Evolutionary conservation across 2,329 filamentous ascomycete species (phyloP), one percentile per base, ranked within the genome.

Genomic region (Pestalotiopsis sp.): DNA sequence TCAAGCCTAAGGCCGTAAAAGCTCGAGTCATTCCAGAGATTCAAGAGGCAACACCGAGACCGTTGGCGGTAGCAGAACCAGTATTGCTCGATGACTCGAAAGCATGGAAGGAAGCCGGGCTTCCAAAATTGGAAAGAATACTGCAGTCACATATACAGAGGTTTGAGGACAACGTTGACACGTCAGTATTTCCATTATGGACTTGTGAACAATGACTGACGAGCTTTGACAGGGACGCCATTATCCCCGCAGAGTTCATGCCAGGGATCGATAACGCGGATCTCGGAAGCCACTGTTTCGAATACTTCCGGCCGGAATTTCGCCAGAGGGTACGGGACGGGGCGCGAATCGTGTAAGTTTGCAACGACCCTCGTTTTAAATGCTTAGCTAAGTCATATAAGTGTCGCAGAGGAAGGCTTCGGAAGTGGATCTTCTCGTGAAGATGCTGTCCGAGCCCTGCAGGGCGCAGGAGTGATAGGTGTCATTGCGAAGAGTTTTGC

Each of bases 381-480:
- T 27, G 27, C 27, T 27, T 27, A 27, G 27, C 76, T 45, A 9
- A 52, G 75, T 61, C 76, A 79, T 25, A 72, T 85, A 23, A 75
- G 84, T 6, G 82, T 85, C 0, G 83, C 82, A 0, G 82, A 82
- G 0, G 79, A 82, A 60, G 81, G 77, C 0, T 85, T 86, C 70
- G 83, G 83, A 1, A 80, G 79, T 62, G 83, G 83, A 6, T 84
- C 82, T 0, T 83, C 80, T 11, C 79, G 83, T 0, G 80, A 85
- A 70, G 75, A 83, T 39, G 83, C 84, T 1, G 80, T 82, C 2
- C 76, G 72, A 60, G 81, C 82, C 7, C 73, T 84, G 6, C 70
- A 80, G 60, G 80, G 79, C 74, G 71, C 65, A 31, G 80, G 79
- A 1, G 77, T 84, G 0, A 69, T 81, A 70, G 82, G 79, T 65